phyloP scores from a whole-genome alignment of 352 stramenopile species.

The Peronospora farinosa region DNA sequence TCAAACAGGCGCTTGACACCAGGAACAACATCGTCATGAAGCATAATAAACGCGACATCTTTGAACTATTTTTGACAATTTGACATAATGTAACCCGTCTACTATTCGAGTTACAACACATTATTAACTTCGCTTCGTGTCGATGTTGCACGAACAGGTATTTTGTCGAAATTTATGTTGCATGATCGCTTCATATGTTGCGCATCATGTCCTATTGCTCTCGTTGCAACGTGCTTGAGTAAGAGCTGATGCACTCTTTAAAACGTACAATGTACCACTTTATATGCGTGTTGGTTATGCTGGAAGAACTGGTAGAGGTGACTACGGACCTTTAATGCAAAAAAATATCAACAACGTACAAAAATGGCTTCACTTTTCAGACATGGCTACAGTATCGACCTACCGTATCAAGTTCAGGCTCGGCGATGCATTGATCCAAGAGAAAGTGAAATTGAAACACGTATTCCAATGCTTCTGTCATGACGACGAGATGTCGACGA shows the following conservation, averaged over 20 bases:
- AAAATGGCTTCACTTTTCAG: constrained; percentile 1
- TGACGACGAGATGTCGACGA: constrained; percentile 27
- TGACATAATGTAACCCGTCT: too few relatives aligned
- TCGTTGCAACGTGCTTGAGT: background rate
- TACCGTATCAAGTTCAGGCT: constrained; percentile 39
- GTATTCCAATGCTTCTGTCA: constrained; percentile 36
- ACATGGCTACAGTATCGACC: background rate
- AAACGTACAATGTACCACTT: background rate
- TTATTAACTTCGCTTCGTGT: too few relatives aligned
- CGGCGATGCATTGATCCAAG: constrained; percentile 35
- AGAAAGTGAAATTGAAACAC: constrained; percentile 48
- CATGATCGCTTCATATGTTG: background rate
- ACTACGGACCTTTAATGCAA: constrained; percentile 10
- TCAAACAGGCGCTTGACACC: constrained; percentile 1
- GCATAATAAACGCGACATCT: constrained; percentile 5
- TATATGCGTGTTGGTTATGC: constrained; percentile 2
- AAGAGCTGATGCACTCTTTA: background rate
- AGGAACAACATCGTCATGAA: constrained; percentile 12
- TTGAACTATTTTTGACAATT: constrained; percentile 1
- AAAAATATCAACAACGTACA: background rate
- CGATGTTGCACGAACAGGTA: too few relatives aligned
- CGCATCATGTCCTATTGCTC: too few relatives aligned
- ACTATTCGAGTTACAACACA: too few relatives aligned
- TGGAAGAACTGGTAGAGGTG: constrained; percentile 11
- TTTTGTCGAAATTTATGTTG: background rate